Evolutionary conservation across 441 rosid species (phyloP), one percentile per base, ranked within the genome.

Genomic region (Populus tomentosa): DNA sequence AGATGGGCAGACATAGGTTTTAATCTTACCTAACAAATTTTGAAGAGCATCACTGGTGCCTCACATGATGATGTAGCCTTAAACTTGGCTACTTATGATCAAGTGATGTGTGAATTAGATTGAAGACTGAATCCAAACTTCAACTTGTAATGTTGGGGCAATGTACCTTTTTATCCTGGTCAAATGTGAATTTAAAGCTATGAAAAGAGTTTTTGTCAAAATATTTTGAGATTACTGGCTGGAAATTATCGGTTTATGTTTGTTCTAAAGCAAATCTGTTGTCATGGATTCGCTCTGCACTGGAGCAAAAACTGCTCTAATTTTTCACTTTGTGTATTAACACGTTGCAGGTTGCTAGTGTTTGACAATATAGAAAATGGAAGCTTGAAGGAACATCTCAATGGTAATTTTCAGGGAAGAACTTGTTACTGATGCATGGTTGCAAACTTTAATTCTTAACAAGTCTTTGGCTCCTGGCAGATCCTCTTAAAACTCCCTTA

Each of bases 401-500:
- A 86, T 80, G 98, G 98, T 93, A 88, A 80, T 14, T 71, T 77
- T 61, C 62, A 28, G n/a, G 67, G 64, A 65, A 74, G 8, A 75
- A 46, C 75, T 28, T 53, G 21, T 80, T 18, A 3, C 35, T 23
- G 24, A 69, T 63, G 62, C 50, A 16, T 6, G 35, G 62, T 69
- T 73, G 77, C 18, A 63, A 53, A 7, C 68, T 72, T 77, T 30
- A 21, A 70, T 42, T 72, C 61, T 11, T 75, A 26, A 21, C 61
- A 46, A 80, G 40, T 56, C 26, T 35, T 71, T 78, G 36, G 77
- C 70, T 77, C 68, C 75, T 84, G 64, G 75, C 89, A 95, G 99
- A 95, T 91, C 99, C 99, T 74, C 90, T 92, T 4, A 93, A 79
- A 85, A 95, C 97, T 75, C 98, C 98, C 59, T 82, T 95, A 86